These are phyloP conservation scores for Zizania latifolia DNA, from an alignment of 176 grass and related monocot genomes.

Conservation along the genomic window DNA sequence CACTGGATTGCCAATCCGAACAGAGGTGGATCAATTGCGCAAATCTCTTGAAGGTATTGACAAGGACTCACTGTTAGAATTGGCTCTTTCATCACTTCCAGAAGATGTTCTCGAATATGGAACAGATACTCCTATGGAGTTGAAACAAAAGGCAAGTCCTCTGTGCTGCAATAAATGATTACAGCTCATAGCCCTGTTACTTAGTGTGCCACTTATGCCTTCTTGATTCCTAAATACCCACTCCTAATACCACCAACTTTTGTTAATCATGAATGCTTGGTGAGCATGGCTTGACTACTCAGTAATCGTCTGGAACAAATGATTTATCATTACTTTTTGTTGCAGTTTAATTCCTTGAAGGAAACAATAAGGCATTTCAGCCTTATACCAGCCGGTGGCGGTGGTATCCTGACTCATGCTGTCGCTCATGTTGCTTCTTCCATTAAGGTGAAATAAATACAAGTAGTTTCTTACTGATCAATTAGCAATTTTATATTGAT, in stretches of 20 bases:
- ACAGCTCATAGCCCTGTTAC: neutral
- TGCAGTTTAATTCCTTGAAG: slow-evolving; percentile 86
- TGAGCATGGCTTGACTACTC: neutral
- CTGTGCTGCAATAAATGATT: neutral
- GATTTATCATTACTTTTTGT: neutral
- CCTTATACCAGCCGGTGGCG: slow-evolving; percentile 79
- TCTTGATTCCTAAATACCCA: neutral
- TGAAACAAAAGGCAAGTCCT: slow-evolving; percentile 72
- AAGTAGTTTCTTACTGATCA: slow-evolving; percentile 1
- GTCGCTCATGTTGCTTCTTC: slow-evolving; percentile 72
- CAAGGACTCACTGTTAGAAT: slow-evolving; percentile 85
- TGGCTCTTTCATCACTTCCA: slow-evolving; percentile 78
- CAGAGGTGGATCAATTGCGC: slow-evolving; percentile 62
- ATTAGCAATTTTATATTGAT: slow-evolving; percentile 2
- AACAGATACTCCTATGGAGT: slow-evolving; percentile 57
- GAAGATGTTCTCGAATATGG: slow-evolving; percentile 81
- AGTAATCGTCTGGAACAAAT: neutral
- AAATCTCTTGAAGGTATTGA: slow-evolving; percentile 88
- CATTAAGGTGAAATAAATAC: slow-evolving; percentile 63
- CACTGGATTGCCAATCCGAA: slow-evolving; percentile 64
- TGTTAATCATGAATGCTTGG: slow-evolving; percentile 20
- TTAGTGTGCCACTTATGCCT: neutral
- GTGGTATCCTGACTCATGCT: slow-evolving; percentile 80
- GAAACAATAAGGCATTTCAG: slow-evolving; percentile 79
- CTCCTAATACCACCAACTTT: neutral